Conservation (phyloP, 2,329 filamentous ascomycete genomes). For the Aspergillus versicolor region DNA sequence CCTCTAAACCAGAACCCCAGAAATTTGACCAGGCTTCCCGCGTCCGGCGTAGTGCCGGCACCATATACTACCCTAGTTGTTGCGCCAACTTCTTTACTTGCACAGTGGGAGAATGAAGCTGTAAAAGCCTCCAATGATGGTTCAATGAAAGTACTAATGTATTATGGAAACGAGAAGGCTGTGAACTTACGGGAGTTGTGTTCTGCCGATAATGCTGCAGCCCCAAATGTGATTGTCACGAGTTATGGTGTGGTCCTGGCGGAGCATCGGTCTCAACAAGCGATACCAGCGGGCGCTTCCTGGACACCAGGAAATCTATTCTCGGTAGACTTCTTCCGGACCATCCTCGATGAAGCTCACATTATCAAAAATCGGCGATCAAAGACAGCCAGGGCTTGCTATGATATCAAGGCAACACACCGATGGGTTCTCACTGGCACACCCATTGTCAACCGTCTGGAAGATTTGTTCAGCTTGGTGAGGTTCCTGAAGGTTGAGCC, state of each 20-base stretch:
- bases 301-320: conserved; percentile 69
- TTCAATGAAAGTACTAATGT: conserved; percentile 79
- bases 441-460: conserved; percentile 91
- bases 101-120: conserved; percentile 96
- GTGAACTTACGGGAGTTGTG: conserved; percentile 77
- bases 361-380: conserved; percentile 87
- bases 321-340: conserved; percentile 87
- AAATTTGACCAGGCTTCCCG: conserved; percentile 62
- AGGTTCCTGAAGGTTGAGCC: conserved; percentile 92
- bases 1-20: conserved; percentile 50
- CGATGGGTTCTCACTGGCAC: conserved; percentile 94
- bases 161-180: conserved; percentile 86
- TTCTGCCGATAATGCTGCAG: conserved; percentile 70
- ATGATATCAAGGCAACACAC: conserved; percentile 80
- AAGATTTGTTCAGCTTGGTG: conserved; percentile 91
- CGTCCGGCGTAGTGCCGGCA: conserved; percentile 62
- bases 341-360: conserved; percentile 95
- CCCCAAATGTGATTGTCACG: conserved; percentile 89
- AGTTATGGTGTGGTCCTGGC: conserved; percentile 91
- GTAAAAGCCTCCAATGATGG: conserved; percentile 84
- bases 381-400: conserved; percentile 93
- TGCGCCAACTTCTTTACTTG: conserved; percentile 94
- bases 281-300: conserved; percentile 45
- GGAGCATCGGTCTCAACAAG: conserved; percentile 72
- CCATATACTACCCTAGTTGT: conserved; percentile 90